Evolutionary conservation across 2,329 filamentous ascomycete species (phyloP), one percentile per base, ranked within the genome.

Genomic region (Fusarium nelsonii): DNA sequence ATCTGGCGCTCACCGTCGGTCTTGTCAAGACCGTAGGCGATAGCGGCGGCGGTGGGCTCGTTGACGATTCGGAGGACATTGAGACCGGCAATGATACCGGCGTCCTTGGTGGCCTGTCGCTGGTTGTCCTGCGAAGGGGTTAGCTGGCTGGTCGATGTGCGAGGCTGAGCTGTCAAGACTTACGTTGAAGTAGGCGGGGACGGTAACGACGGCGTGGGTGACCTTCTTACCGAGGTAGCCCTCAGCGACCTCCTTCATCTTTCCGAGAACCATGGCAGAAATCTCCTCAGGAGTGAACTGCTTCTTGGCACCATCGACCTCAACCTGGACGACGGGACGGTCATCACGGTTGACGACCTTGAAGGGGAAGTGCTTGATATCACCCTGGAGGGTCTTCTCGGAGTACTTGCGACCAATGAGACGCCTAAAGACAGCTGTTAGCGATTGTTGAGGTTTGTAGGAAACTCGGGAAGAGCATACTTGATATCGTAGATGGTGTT

Each of bases 301-400:
- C 85, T 91, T 93, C 74, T 88, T 81, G 68, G 84, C 75, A 59
- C 89, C 87, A 78, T 84, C 79, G 73, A 92, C 89, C 60, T 91
- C 81, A 75, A 95, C 92, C 79, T 91, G 87, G 78, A 99, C 90
- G 73, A 90, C 84, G 70, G 96, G 96, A 86, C 97, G 97, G 80
- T 90, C 94, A 82, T 92, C 89, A 87, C 96, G 94, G 87, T 92
- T 88, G 78, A 93, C 79, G 66, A 99, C 92, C 85, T 93, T 93
- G 91, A 95, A 99, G 78, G 96, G 95, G 88, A 97, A 97, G 87
- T 97, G 92, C 92, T 99, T 98, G 79, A 96, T 88, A 79, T 99
- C 96, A 79, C 85, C 87, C 85, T 97, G 94, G 73, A 97, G 91
- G 71, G 97, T 92, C 85, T 91, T 92, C 80, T 96, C 92, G 51